These are phyloP conservation scores for Metschnikowia cerradonensis DNA, from an alignment of 805 yeast species.

Conservation along the genomic window DNA sequence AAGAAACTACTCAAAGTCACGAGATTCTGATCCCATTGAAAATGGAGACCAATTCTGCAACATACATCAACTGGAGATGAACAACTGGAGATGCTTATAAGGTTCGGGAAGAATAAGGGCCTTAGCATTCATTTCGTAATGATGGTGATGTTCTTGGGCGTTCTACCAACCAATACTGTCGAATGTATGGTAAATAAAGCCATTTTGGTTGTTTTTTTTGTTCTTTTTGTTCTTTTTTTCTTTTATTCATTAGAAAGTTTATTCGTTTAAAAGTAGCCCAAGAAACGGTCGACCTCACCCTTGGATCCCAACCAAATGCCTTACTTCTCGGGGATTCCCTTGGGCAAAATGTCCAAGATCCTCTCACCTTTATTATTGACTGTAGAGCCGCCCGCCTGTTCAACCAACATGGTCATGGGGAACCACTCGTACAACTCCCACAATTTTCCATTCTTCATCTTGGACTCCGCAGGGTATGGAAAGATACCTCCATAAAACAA, in stretches of 20 bases:
- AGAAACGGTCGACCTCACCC: conserved; percentile 71
- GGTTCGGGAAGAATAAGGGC: no score
- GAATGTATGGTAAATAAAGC: no score
- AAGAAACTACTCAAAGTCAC: no score
- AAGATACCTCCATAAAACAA: conserved; percentile 91
- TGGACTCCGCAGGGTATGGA: conserved; percentile 89
- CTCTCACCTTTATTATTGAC: conserved; percentile 88
- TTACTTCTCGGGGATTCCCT: conserved; percentile 84
- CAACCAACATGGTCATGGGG: conserved; percentile 96
- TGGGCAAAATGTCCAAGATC: conserved; percentile 80
- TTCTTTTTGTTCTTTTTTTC: no score
- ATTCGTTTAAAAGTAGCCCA: conserved; percentile 27
- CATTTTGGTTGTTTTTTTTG: no score
- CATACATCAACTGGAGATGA: no score
- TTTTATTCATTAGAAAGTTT: neutral
- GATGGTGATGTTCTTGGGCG: no score
- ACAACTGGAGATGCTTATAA: no score
- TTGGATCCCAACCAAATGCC: conserved; percentile 93
- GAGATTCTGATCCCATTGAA: no score
- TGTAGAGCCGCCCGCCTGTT: conserved; percentile 95
- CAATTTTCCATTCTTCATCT: conserved; percentile 86
- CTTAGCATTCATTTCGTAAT: no score
- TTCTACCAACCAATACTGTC: no score
- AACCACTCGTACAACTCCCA: conserved; percentile 91
- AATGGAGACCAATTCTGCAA: no score